phyloP scores from a whole-genome alignment of 2,329 filamentous ascomycete species.

The Cryphonectria japonica region DNA sequence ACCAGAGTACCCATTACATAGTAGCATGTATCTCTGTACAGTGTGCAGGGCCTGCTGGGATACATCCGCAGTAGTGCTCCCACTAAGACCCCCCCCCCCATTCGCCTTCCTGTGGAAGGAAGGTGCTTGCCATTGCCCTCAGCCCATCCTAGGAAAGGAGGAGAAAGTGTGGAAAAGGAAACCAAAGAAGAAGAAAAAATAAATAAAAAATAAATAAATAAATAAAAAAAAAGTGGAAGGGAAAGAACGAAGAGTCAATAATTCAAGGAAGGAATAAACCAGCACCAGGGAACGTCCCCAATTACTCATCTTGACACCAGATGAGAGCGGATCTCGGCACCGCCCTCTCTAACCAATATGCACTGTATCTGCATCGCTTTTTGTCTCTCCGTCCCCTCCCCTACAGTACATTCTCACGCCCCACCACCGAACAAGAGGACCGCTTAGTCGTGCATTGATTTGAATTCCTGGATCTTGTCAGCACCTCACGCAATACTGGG shows the following conservation, averaged over 20 bases:
- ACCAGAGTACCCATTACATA: neutral
- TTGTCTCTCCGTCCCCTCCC: neutral
- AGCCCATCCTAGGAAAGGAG: neutral
- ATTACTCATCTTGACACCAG: neutral
- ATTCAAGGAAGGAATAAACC: neutral
- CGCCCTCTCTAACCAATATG: neutral
- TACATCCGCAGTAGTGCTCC: neutral
- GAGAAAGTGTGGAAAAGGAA: neutral
- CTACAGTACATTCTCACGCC: neutral
- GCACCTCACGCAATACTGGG: neutral
- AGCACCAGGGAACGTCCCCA: neutral
- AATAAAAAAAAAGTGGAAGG: neutral
- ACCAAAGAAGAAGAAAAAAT: neutral
- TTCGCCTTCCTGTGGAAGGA: neutral
- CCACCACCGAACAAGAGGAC: conserved; percentile 1
- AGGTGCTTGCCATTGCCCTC: neutral
- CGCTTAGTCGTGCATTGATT: conserved; percentile 1
- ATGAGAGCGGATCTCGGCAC: conserved; percentile 9
- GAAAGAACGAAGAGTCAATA: neutral
- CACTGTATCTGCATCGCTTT: neutral
- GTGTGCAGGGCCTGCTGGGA: neutral
- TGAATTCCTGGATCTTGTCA: neutral
- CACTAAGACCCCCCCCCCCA: neutral
- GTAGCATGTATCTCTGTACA: neutral
- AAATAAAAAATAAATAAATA: neutral